A percentile compares a stretch with the other conserved stretches of the same genome.
Conservation (phyloP, 805 yeast genomes). For the Candida ortonii region DNA sequence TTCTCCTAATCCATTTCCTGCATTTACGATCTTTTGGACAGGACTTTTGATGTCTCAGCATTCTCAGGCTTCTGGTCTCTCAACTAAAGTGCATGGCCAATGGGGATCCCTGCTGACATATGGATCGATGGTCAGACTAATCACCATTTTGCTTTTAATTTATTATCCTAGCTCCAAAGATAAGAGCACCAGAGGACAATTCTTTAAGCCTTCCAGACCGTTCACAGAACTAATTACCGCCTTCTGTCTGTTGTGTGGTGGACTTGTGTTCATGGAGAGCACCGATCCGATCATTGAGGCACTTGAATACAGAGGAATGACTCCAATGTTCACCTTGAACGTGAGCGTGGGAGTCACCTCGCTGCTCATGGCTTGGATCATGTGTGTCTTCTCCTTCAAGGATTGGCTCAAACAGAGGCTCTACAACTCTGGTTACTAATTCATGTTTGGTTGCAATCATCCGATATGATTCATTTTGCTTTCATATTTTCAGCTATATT, state of each 20-base stretch:
- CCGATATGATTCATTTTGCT: conserved; percentile 7
- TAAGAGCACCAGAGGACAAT: conserved; percentile 11
- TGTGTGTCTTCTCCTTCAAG: conserved; percentile 62
- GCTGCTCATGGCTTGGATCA: conserved; percentile 85
- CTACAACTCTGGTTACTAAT: conserved; percentile 6
- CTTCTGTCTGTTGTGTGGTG: conserved; percentile 83
- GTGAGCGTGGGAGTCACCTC: conserved; percentile 77
- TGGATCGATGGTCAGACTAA: conserved; percentile 74
- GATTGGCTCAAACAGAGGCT: conserved; percentile 40
- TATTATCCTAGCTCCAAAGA: conserved; percentile 37
- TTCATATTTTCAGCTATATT: too few species aligned
- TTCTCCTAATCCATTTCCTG: conserved; percentile 93
- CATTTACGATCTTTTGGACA: conserved; percentile 92
- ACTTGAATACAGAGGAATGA: conserved; percentile 76
- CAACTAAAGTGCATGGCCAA: conserved; percentile 81
- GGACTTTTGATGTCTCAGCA: conserved; percentile 95
- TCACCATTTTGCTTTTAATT: conserved; percentile 57
- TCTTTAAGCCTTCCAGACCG: conserved; percentile 60
- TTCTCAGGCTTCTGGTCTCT: conserved; percentile 72
- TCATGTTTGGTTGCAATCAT: too few species aligned
- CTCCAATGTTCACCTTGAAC: conserved; percentile 88
- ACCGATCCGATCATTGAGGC: conserved; percentile 83
- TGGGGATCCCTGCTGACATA: conserved; percentile 89
- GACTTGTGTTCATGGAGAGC: conserved; percentile 87
- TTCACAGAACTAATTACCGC: conserved; percentile 80